Evolutionary conservation across 2,329 filamentous ascomycete genomes (phyloP), one percentile per base, ranked within the genome.

Genomic region (Penicillium brevicompactum): DNA sequence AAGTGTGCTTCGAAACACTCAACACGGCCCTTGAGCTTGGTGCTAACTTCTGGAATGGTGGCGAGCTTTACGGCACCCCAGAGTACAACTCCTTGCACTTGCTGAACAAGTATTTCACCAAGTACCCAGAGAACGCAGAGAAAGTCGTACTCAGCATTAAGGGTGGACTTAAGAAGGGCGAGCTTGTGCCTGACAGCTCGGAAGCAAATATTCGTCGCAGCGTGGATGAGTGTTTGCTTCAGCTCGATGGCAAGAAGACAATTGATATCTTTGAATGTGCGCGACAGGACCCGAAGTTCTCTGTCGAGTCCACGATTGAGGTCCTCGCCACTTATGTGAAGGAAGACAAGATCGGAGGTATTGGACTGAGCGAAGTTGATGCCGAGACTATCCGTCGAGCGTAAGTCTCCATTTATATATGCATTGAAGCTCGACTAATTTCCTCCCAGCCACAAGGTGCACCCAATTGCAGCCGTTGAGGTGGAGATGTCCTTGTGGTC

Each of bases 61-160:
- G 80, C 58, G 84, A 88, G 66, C 82, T 88, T 66, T 90, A 90
- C 72, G 87, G 87, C 38, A 79, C 70, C 0, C 68, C 81, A 1
- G 76, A 83, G 18, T 78, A 78, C 64, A 87, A 88, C 73, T 84
- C 80, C 2, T 71, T 87, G 64, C 80, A 82, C 31, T 72, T 89
- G 9, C 71, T 89, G 30, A 80, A 83, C 57, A 76, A 78, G 24
- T 89, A 89, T 73, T 87, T 89, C 66, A 78, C 78, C 31, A 79
- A 81, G 56, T 82, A 88, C 66, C 86, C 87, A 1, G 82, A 86
- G 58, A 83, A 88, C 59, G 84, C 85, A 7, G 75, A 80, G 47
- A 84, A 85, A 65, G 78, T 89, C 9, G 78, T 87, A 10, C 71
- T 89, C 45, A 80, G 79, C 63, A 80, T 89, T 67, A 89, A 89